Base-by-base conservation (phyloP, 352 stramenopile genomes). In the Phytophthora hibernalis region DNA sequence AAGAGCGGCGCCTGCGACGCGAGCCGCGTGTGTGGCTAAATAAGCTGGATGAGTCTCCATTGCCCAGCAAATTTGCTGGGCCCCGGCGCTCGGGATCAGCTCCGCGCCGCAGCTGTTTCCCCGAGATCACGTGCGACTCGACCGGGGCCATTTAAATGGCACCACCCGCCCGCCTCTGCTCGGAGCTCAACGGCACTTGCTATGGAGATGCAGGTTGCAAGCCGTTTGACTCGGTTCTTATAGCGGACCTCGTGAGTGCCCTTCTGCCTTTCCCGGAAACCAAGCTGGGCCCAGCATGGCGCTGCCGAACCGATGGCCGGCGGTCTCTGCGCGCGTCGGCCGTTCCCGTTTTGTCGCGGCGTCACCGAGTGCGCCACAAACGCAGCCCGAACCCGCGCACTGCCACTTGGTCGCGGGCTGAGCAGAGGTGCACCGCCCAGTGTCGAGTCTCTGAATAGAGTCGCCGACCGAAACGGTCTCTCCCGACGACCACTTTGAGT, bases 341-440 rank as follows among this genome's bases (percentile, higher is more conserved):
- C 61, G 56, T 79, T 79, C 70, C 61, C 40, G 55, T 5, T 61
- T 73, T 69, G 65, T 79, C 66, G 70, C 24, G 54, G 44, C 21
- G 35, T 73, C 43, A 45, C n/a, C 18, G 54, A 21, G 15, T 20
- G 15, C 31, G 18, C 62, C 70, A 76, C 70, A 79, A 70, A 69
- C 44, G 18, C 52, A 61, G 49, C 66, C 70, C 66, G 33, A 79
- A 79, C 61, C 70, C 37, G 58, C 60, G 16, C 31, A 13, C 52
- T 12, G 24, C 40, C 51, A 65, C 56, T 58, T 67, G 60, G 61
- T 60, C 37, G 24, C 35, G 45, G 38, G 53, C 60, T 70, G 59
- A 68, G 42, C 52, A 72, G 61, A 65, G 65, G 61, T 63, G 56
- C 43, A 74, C 26, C 26, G 26, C 26, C 26, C 26, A 31, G 26